Percentiles rank a stretch among this genome's conserved stretches.
Evolutionary conservation across 1,284 basidiomycete species (phyloP).

Genomic region (Bjerkandera adusta): DNA sequence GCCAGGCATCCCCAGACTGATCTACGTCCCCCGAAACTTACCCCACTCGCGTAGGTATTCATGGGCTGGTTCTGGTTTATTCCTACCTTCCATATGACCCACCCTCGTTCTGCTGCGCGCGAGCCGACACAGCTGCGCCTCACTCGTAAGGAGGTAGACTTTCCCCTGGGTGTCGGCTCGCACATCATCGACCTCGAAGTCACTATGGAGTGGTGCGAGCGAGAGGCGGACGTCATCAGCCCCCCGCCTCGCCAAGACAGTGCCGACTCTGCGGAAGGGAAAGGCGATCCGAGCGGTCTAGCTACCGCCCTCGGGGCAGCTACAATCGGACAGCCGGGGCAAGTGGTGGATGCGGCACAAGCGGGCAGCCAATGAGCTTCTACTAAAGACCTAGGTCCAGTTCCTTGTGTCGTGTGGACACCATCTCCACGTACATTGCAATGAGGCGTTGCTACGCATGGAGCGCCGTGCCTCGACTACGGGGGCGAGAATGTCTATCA

Average conservation of each 20-base stretch:
- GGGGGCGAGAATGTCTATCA: not conserved
- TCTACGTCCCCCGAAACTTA: not conserved
- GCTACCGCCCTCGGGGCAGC: conserved; percentile 22
- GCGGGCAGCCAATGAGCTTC: conserved; percentile 18
- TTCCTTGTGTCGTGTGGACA: not conserved
- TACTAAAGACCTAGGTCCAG: not conserved
- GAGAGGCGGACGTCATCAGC: conserved; percentile 20
- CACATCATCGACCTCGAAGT: conserved; percentile 64
- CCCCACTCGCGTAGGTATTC: conserved; percentile 46
- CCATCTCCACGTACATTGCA: not conserved
- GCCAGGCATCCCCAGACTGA: conserved; percentile 11
- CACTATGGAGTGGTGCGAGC: conserved; percentile 31
- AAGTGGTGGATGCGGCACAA: conserved; percentile 21
- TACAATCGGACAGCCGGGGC: conserved; percentile 15
- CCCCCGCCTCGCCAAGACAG: conserved; percentile 23
- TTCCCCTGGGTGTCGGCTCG: conserved; percentile 69
- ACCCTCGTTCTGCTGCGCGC: conserved; percentile 29
- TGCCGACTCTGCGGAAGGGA: conserved; percentile 18
- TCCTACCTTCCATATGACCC: conserved; percentile 75
- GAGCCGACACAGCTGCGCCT: conserved; percentile 37
- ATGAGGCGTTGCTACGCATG: not conserved
- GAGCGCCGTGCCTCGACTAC: not conserved
- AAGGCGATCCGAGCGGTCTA: conserved; percentile 23
- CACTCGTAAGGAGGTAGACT: conserved; percentile 67
- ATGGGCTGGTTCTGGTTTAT: conserved; percentile 86